Percentiles rank a stretch among this genome's conserved stretches.
phyloP scores from a whole-genome alignment of 2,329 filamentous ascomycete species.

The Dendryphion nanum region DNA sequence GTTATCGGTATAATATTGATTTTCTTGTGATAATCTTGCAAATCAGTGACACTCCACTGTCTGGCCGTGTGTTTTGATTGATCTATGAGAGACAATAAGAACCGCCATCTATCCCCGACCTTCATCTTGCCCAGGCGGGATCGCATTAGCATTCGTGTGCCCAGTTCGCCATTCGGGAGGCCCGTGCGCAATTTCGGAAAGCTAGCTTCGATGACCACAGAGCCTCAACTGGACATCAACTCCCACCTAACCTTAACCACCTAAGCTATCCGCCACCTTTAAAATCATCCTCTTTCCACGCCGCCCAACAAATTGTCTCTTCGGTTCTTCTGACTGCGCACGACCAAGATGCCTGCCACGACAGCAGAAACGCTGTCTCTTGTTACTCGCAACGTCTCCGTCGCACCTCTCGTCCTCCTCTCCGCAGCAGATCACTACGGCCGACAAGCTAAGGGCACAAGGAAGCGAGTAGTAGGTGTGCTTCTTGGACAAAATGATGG shows the following conservation, averaged over 20 bases:
- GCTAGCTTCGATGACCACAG: constrained; percentile 26
- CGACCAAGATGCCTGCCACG: constrained; percentile 76
- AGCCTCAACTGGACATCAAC: constrained; percentile 28
- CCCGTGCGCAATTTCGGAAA: constrained; percentile 21
- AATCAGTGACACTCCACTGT: too few species aligned
- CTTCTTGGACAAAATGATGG: constrained; percentile 94
- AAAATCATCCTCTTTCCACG: constrained; percentile 5
- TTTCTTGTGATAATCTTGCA: too few species aligned
- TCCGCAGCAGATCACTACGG: constrained; percentile 99
- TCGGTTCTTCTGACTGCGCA: constrained; percentile 12
- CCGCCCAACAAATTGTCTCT: constrained; percentile 4
- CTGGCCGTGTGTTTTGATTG: too few species aligned
- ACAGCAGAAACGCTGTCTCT: constrained; percentile 95
- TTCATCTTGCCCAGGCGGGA: too few species aligned
- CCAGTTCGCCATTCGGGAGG: constrained; percentile 1
- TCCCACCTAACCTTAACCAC: constrained; percentile 14
- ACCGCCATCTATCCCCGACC: too few species aligned
- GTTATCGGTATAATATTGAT: too few species aligned
- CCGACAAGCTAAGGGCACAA: constrained; percentile 84
- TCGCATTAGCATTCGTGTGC: too few species aligned
- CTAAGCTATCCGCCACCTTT: constrained; percentile 9
- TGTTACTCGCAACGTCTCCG: constrained; percentile 91
- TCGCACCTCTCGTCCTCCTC: constrained; percentile 95
- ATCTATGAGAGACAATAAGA: too few species aligned
- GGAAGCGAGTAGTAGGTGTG: constrained; percentile 88